Evolutionary conservation across 495 filamentous ascomycete species (phyloP), one percentile per base, ranked within the genome.

Genomic region (Daldinia grandis): DNA sequence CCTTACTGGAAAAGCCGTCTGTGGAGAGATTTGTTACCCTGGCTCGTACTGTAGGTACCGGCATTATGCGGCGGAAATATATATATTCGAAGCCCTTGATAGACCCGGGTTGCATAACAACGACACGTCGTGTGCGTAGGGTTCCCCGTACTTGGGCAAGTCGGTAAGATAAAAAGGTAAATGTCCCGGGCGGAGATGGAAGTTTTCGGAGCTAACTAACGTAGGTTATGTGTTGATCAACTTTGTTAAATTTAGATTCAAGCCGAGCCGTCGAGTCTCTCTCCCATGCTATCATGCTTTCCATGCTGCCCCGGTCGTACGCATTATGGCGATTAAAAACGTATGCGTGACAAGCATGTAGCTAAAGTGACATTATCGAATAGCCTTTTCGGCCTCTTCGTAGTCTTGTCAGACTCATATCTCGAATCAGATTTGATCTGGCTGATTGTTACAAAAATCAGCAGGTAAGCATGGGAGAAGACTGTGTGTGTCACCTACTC

Each of bases 151-250:
- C 19, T 44, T 30, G 35, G 47, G 4, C 50, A 50, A 51, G 53
- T 62, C 58, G 53, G 53, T 66, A 62, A 66, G 63, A 58, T 63
- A 58, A 71, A 70, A 50, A 19, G 67, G 68, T 53, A 71, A 42
- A 10, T 66, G 28, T 33, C 58, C 56, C 62, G 58, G 53, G 14
- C 30, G 47, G 35, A 35, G 27, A 54, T 19, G 44, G 33, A 44
- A 47, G 28, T 24, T 58, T 33, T 51, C 38, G 37, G 21, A 9
- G 35, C 24, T 15, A 38, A n/a, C n/a, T n/a, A n/a, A n/a, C n/a
- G 38, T 47, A 49, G 37, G 6, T 37, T 30, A 24, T 51, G 21
- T 53, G 28, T 51, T 53, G 33, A 38, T 37, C 42, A 21, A 47
- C 17, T 47, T 47, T 24, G 42, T 47, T 24, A 47, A 47, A 21